Conservation (phyloP, 306 rosid species). For the Cucumis hystrix region DNA sequence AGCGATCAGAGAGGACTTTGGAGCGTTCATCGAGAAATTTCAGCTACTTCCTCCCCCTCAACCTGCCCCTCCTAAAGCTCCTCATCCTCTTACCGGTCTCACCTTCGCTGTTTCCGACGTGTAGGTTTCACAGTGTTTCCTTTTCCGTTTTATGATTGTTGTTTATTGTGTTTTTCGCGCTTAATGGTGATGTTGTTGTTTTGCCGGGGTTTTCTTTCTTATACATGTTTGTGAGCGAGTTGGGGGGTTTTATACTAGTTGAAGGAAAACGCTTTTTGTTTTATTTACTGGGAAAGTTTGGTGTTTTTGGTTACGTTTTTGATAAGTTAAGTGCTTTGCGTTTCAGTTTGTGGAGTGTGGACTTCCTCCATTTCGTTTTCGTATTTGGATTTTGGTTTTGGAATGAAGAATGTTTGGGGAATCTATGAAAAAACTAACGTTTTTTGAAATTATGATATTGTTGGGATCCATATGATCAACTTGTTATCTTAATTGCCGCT, state of each 20-base stretch:
- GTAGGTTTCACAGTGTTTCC: constrained; percentile 20
- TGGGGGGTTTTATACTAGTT: neutral
- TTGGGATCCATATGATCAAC: neutral
- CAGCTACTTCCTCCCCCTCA: constrained; percentile 82
- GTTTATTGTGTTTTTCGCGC: neutral
- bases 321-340: neutral
- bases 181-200: neutral
- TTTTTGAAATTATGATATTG: neutral
- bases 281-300: neutral
- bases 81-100: constrained; percentile 78
- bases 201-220: neutral
- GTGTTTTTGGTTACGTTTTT: neutral
- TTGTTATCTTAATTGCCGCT: neutral
- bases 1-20: constrained; percentile 53
- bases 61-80: constrained; percentile 97
- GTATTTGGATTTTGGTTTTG: neutral
- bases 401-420: neutral
- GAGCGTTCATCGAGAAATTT: constrained; percentile 63
- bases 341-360: neutral
- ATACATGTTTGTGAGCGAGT: neutral
- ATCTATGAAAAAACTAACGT: neutral
- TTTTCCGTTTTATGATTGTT: neutral
- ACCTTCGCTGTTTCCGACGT: constrained; percentile 81
- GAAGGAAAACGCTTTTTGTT: neutral
- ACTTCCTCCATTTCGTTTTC: neutral